Evolutionary conservation across 352 stramenopile genomes (phyloP).

Genomic region (Phytopythium kandeliae): DNA sequence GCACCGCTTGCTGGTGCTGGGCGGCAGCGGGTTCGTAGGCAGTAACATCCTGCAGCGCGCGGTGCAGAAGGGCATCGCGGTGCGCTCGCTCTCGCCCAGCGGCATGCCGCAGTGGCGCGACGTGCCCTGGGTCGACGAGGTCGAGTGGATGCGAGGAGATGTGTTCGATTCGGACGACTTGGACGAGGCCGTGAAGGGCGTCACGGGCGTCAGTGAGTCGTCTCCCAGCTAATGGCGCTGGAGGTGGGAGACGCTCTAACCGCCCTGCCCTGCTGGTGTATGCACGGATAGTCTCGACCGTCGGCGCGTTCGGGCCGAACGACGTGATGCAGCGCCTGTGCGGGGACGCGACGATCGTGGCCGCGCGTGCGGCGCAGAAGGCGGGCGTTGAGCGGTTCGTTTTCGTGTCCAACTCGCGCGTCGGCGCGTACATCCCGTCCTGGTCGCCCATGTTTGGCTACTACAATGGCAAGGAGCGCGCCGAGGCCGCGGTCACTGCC

Average conservation of each 20-base stretch:
- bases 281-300: conserved; percentile 57
- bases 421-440: conserved; percentile 64
- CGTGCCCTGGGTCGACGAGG: conserved; percentile 74
- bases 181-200: conserved; percentile 56
- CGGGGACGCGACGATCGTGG: conserved; percentile 82
- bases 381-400: conserved; percentile 78
- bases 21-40: conserved; percentile 87
- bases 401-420: conserved; percentile 90
- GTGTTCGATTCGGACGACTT: conserved; percentile 73
- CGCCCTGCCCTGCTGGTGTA: conserved; percentile 4
- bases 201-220: conserved; percentile 77
- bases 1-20: conserved; percentile 80
- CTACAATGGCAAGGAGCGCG: conserved; percentile 87
- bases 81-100: conserved; percentile 82
- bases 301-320: conserved; percentile 85
- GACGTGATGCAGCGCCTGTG: conserved; percentile 89
- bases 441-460: conserved; percentile 84
- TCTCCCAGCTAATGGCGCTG: too few relatives aligned
- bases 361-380: conserved; percentile 66
- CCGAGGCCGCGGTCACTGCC: conserved; percentile 63
- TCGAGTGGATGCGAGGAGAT: conserved; percentile 86
- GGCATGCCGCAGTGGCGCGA: conserved; percentile 79
- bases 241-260: not conserved
- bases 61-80: conserved; percentile 81
- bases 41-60: conserved; percentile 88